Conservation (phyloP, 169 alveolate genomes). For the Babesia caballi region DNA sequence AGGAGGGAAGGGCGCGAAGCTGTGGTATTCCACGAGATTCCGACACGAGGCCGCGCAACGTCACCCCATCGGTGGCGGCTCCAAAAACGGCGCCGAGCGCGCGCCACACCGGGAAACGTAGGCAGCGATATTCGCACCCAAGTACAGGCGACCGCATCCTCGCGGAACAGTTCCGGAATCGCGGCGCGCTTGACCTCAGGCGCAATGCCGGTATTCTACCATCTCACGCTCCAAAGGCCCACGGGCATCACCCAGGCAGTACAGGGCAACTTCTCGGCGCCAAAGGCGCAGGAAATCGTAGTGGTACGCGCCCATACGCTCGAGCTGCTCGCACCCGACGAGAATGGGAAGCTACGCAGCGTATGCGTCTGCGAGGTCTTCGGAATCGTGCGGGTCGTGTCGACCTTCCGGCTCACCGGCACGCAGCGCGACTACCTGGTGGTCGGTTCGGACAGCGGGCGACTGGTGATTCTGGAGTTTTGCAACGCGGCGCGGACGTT, state of each 20-base stretch:
- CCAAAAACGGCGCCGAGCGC: no score
- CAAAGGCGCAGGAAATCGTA: slow-evolving; percentile 95
- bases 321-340: slow-evolving; percentile 92
- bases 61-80: slow-evolving; percentile 32
- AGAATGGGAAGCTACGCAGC: slow-evolving; percentile 87
- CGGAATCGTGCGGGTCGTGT: slow-evolving; percentile 91
- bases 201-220: slow-evolving; percentile 92
- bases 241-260: slow-evolving; percentile 95
- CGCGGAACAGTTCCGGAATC: slow-evolving; percentile 2
- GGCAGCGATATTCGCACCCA: background rate
- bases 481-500: slow-evolving; percentile 83
- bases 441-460: slow-evolving; percentile 96
- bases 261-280: slow-evolving; percentile 97
- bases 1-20: background rate
- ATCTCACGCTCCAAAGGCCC: slow-evolving; percentile 93
- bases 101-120: background rate
- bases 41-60: slow-evolving; percentile 6
- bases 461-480: slow-evolving; percentile 90
- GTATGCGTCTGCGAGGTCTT: slow-evolving; percentile 89
- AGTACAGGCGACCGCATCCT: background rate
- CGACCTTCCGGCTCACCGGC: slow-evolving; percentile 91
- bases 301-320: slow-evolving; percentile 92
- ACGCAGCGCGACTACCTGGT: slow-evolving; percentile 91
- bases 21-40: background rate
- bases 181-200: background rate